Evolutionary conservation across 2,329 filamentous ascomycete genomes (phyloP), one percentile per base, ranked within the genome.

Genomic region (Pseudogymnoascus sp.): DNA sequence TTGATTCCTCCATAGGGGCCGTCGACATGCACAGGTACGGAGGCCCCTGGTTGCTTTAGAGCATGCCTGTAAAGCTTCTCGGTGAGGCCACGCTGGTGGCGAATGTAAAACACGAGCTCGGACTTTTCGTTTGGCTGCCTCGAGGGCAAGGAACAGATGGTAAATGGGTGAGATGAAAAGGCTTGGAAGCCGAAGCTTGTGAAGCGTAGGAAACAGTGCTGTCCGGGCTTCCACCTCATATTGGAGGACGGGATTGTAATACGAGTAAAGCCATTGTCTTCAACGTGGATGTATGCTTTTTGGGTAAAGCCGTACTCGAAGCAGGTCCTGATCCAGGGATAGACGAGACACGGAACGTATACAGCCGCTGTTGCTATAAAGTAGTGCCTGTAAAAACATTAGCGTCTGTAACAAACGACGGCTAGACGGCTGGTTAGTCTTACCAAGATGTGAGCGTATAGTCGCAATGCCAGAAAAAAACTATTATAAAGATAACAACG

Each of bases 381-480:
- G 68, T 85, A 86, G 71, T 85, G 79, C 80, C 80, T 78, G 11
- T 59, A 28, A 12, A 6, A 12, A n/a, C 57, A 59, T 64, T 25
- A 9, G 50, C 36, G 20, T 30, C 53, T 12, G 58, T 37, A 62
- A 28, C 15, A n/a, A 41, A 22, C 9, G 30, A 14, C 12, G 8
- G 18, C 37, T 8, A 3, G 15, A 39, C 15, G 4, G 28, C 28
- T 28, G 25, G 57, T 8, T 28, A 12, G 30, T 63, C 67, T 37
- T 67, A 78, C 79, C 80, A 84, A 2, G 81, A 82, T 1, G 78
- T 76, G 11, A 85, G 72, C 0, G 73, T 75, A 68, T 77, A 80
- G 68, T 81, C 77, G 68, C 82, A 85, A 70, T 86, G 83, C 59
- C 83, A 74, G 71, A 86, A 85, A 70, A 86, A 80, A 67, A 83